Evolutionary conservation across 148 eudicot genomes (phyloP).

Genomic region (Drosera capensis): DNA sequence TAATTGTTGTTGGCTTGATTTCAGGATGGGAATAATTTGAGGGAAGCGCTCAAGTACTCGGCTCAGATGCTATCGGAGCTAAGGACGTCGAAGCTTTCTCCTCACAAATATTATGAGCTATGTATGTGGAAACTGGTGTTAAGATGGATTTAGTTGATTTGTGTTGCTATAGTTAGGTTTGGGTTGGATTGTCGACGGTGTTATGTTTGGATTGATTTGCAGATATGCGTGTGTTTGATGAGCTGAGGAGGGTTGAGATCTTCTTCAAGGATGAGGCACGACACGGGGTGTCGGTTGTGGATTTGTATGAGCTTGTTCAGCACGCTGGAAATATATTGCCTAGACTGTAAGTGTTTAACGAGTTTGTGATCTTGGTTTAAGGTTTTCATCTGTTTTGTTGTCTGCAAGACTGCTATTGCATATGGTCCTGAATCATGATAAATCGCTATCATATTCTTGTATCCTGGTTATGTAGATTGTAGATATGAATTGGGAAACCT

Average conservation of each 20-base stretch:
- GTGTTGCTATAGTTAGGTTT: not conserved
- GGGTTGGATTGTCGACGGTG: not conserved
- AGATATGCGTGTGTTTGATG: conserved; percentile 99
- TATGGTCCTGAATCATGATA: too few species aligned
- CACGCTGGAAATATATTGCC: conserved; percentile 96
- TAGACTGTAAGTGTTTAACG: conserved; percentile 82
- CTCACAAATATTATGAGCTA: conserved; percentile 87
- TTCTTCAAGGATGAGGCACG: conserved; percentile 80
- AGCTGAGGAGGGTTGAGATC: conserved; percentile 70
- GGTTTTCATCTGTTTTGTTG: too few species aligned
- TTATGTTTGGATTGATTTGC: conserved; percentile 5
- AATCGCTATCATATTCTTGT: too few species aligned
- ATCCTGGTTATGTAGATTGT: too few species aligned
- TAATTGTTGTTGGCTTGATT: conserved; percentile 2
- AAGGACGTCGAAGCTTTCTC: conserved; percentile 82
- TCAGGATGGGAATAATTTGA: conserved; percentile 75
- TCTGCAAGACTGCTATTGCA: too few species aligned
- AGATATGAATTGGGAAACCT: too few species aligned
- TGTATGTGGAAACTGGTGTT: conserved; percentile 23
- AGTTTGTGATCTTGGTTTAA: too few species aligned
- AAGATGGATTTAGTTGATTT: not conserved
- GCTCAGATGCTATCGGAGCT: conserved; percentile 88
- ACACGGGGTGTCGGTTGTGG: conserved; percentile 71
- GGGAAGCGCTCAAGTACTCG: conserved; percentile 81
- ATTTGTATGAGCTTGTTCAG: conserved; percentile 87